These are phyloP conservation scores for Aspergillus egyptiacus DNA, from an alignment of 495 filamentous ascomycete species.

Conservation along the genomic window DNA sequence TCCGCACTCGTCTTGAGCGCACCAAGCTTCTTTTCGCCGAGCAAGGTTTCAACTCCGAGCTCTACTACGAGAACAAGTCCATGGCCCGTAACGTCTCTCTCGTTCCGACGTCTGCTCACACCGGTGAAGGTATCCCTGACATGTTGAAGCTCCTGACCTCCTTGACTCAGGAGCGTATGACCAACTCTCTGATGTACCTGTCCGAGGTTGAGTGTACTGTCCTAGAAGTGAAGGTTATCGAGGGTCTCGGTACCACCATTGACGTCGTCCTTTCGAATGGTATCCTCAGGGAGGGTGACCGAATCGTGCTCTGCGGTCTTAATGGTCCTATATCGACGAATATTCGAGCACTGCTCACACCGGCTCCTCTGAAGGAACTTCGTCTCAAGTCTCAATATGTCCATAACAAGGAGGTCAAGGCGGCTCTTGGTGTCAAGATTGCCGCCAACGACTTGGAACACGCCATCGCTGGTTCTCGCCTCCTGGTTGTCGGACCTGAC, in stretches of 20 bases:
- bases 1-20: slow-evolving; percentile 80
- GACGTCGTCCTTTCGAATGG: slow-evolving; percentile 97
- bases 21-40: slow-evolving; percentile 92
- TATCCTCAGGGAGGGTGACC: slow-evolving; percentile 89
- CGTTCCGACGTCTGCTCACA: slow-evolving; percentile 94
- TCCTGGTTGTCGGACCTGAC: slow-evolving; percentile 87
- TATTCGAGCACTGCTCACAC: slow-evolving; percentile 93
- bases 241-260: slow-evolving; percentile 97
- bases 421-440: slow-evolving; percentile 97
- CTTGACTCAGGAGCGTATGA: slow-evolving; percentile 96
- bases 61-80: slow-evolving; percentile 97
- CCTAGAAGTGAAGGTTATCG: slow-evolving; percentile 97
- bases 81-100: slow-evolving; percentile 90
- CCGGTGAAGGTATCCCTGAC: slow-evolving; percentile 97
- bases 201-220: slow-evolving; percentile 97
- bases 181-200: slow-evolving; percentile 93
- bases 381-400: slow-evolving; percentile 92
- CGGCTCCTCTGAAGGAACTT: slow-evolving; percentile 88
- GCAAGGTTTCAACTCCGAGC: slow-evolving; percentile 94
- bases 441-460: slow-evolving; percentile 92
- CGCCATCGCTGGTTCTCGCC: slow-evolving; percentile 92
- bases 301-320: slow-evolving; percentile 89
- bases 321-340: slow-evolving; percentile 93
- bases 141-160: slow-evolving; percentile 94
- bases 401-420: slow-evolving; percentile 99